Conservation (phyloP, 2,329 filamentous ascomycete species). For the Pseudogymnoascus sp. region DNA sequence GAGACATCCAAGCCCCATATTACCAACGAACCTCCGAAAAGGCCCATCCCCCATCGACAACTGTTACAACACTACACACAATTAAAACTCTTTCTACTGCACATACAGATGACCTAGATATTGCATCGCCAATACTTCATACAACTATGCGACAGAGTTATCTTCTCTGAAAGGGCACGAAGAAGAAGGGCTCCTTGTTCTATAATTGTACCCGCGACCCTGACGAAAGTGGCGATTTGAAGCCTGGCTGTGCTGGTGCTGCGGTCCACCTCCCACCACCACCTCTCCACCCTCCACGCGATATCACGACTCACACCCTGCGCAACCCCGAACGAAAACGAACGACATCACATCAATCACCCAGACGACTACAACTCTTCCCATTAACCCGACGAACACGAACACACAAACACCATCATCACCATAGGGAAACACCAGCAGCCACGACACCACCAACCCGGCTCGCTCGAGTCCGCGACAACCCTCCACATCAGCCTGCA, state of each 20-base stretch:
- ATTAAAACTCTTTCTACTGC: background rate
- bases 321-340: background rate
- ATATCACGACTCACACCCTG: constrained; percentile 1
- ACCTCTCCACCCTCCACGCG: constrained; percentile 8
- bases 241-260: constrained; percentile 13
- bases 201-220: constrained; percentile 1
- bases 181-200: background rate
- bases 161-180: background rate
- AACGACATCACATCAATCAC: background rate
- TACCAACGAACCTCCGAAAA: background rate
- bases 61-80: background rate
- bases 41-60: background rate
- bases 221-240: constrained; percentile 9
- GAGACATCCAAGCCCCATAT: background rate
- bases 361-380: background rate
- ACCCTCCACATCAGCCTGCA: constrained; percentile 21
- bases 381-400: background rate
- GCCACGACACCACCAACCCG: constrained; percentile 7
- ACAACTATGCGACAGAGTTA: background rate
- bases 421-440: constrained; percentile 7
- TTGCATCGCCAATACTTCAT: background rate
- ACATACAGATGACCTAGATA: background rate
- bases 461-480: constrained; percentile 13
- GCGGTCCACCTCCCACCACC: constrained; percentile 12
- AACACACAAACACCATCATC: background rate